Conservation (phyloP, 495 filamentous ascomycete species). For the Aspergillus affinis region DNA sequence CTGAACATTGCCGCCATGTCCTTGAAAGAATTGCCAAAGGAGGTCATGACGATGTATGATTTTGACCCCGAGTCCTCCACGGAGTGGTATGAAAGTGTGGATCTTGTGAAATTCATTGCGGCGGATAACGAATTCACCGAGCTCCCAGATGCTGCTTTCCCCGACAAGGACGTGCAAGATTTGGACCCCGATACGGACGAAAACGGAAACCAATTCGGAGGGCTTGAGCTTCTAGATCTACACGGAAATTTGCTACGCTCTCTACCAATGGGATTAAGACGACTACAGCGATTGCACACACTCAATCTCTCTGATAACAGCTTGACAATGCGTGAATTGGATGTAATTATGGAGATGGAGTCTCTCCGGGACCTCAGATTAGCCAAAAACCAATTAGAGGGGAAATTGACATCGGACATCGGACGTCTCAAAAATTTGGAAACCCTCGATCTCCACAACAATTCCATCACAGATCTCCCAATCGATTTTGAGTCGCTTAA, state of each 20-base stretch:
- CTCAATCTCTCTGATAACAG: constrained; percentile 87
- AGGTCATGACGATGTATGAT: constrained; percentile 89
- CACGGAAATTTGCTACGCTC: constrained; percentile 75
- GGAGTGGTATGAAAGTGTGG: constrained; percentile 91
- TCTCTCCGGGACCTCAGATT: constrained; percentile 78
- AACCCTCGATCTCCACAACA: constrained; percentile 75
- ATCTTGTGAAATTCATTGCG: constrained; percentile 82
- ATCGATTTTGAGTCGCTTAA: constrained; percentile 59
- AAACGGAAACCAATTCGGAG: constrained; percentile 76
- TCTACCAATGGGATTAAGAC: constrained; percentile 73
- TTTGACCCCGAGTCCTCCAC: constrained; percentile 58
- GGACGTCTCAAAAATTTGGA: constrained; percentile 66
- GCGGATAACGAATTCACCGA: constrained; percentile 87
- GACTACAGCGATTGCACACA: constrained; percentile 68
- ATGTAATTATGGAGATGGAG: constrained; percentile 68
- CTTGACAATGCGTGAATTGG: constrained; percentile 65
- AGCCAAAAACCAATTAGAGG: constrained; percentile 72
- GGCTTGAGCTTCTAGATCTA: constrained; percentile 78
- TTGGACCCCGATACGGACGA: constrained; percentile 60
- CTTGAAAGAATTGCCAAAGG: constrained; percentile 73
- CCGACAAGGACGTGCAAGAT: constrained; percentile 61
- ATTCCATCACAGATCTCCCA: constrained; percentile 77
- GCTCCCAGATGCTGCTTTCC: constrained; percentile 72
- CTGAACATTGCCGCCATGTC: constrained; percentile 89
- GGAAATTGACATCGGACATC: constrained; percentile 58